Evolutionary conservation across 2,329 filamentous ascomycete species (phyloP).

Genomic region (Aspergillus sp.): DNA sequence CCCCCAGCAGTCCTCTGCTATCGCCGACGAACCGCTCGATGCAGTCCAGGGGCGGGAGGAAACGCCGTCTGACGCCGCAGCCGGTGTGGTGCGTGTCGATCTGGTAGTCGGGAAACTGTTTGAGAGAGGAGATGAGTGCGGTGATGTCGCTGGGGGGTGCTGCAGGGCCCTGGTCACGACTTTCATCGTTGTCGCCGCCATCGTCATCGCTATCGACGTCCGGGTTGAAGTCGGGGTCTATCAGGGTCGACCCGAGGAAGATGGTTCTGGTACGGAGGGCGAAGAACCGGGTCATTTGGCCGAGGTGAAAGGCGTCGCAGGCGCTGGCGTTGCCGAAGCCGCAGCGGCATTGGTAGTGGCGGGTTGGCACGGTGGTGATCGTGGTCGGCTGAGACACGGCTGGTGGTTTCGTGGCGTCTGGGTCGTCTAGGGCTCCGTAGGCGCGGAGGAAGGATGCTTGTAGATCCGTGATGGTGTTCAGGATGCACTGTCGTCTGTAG

Average conservation of each 20-base stretch:
- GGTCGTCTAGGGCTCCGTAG: conserved; percentile 39
- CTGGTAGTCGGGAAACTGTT: conserved; percentile 43
- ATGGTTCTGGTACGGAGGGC: conserved; percentile 40
- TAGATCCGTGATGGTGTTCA: conserved; percentile 43
- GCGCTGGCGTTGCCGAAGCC: conserved; percentile 41
- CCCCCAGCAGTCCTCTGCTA: conserved; percentile 30
- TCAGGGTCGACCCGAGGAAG: conserved; percentile 40
- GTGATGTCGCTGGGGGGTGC: conserved; percentile 29
- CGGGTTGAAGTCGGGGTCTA: conserved; percentile 32
- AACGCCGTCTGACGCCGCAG: conserved; percentile 42
- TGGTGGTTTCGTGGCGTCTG: conserved; percentile 13
- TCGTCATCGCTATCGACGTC: conserved; percentile 16
- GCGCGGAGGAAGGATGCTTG: conserved; percentile 42
- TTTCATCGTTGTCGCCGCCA: not conserved
- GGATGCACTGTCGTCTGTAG: conserved; percentile 38
- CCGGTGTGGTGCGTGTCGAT: conserved; percentile 41
- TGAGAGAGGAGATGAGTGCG: conserved; percentile 36
- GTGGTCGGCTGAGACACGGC: conserved; percentile 11
- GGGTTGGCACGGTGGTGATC: conserved; percentile 19
- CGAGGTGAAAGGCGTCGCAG: conserved; percentile 46
- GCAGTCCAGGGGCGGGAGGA: conserved; percentile 39
- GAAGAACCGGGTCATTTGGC: conserved; percentile 46
- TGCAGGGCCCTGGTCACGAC: not conserved
- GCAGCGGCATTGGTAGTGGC: conserved; percentile 40
- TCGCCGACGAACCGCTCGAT: conserved; percentile 38